Base-by-base conservation (phyloP, 2,329 filamentous ascomycete genomes). In the Eutypella sp. region DNA sequence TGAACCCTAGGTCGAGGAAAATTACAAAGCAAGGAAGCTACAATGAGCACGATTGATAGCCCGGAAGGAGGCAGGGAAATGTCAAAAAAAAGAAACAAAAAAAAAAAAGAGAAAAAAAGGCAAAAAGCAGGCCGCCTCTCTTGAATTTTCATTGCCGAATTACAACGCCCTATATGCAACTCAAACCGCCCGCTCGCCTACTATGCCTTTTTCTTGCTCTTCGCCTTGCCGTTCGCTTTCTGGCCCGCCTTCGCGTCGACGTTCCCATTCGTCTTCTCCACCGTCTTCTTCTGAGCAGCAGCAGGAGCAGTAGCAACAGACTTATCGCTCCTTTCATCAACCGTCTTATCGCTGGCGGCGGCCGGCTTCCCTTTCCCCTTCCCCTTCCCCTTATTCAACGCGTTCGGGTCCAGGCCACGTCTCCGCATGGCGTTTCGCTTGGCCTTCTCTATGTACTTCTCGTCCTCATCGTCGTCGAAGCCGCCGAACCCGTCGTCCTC, bases 391-490 rank as follows among this genome's bases (percentile, higher is more conserved):
- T 63, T 62, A 39, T 70, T 67, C 22, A 77, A 68, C 27, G 77
- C 81, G 60, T 78, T 82, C 1, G 87, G 87, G 64, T 91, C 82
- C 44, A 91, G 67, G 49, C 87, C 87, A 62, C 86, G 84, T 58
- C 81, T 80, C 57, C 85, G 81, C 74, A 90, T 78, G 48, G 82
- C 79, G 58, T 85, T 89, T 54, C 80, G 78, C 72, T 84, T 82
- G n/a, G 82, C 85, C 57, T 81, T 81, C 59, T 85, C 78, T 37
- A 91, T 89, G 61, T 85, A 84, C 56, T 81, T 75, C 56, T 75
- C 67, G 60, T 92, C 88, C 61, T 84, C 84, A 0, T 84, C 81
- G 0, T 89, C 85, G 49, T 90, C 81, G 62, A 87, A 92, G 2
- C 78, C 84, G 42, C 82, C 85, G 63, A 91, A 91, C 41, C 72